Conservation (phyloP, 1,139 yeast species). For the Arxiozyma bovina region DNA sequence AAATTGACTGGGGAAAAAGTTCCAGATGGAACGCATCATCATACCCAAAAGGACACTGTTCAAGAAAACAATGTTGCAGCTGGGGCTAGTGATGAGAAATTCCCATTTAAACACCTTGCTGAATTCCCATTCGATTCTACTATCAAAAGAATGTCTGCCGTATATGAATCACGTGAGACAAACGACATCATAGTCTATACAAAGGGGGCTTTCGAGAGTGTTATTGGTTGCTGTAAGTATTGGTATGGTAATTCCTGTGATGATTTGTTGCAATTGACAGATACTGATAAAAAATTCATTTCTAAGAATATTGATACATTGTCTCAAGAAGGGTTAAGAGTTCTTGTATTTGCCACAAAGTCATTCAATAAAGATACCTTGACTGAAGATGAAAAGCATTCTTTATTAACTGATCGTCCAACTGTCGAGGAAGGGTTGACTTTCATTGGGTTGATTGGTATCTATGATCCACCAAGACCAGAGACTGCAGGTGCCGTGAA, state of each 20-base stretch:
- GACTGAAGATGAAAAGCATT: slow-evolving; percentile 14
- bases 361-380: slow-evolving; percentile 37
- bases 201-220: slow-evolving; percentile 84
- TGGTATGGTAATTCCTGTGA: slow-evolving; percentile 43
- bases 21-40: neutral
- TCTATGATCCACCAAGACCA: slow-evolving; percentile 95
- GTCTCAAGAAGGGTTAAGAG: slow-evolving; percentile 82
- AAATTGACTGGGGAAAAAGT: slow-evolving; percentile 59
- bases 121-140: slow-evolving; percentile 84
- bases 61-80: neutral
- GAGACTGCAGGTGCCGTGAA: slow-evolving; percentile 70
- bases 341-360: slow-evolving; percentile 64
- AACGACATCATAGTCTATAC: slow-evolving; percentile 59
- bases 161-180: slow-evolving; percentile 37
- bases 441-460: slow-evolving; percentile 82
- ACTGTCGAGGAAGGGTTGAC: slow-evolving; percentile 65
- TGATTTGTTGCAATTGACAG: slow-evolving; percentile 43
- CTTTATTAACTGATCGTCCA: slow-evolving; percentile 18
- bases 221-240: slow-evolving; percentile 53
- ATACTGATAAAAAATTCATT: slow-evolving; percentile 41
- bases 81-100: slow-evolving; percentile 6
- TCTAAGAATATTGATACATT: slow-evolving; percentile 50
- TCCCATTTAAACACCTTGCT: slow-evolving; percentile 31
- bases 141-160: slow-evolving; percentile 86
- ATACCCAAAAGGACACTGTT: neutral